Base-by-base conservation (phyloP, 1,139 yeast species). In the Ogataea hybrid region DNA sequence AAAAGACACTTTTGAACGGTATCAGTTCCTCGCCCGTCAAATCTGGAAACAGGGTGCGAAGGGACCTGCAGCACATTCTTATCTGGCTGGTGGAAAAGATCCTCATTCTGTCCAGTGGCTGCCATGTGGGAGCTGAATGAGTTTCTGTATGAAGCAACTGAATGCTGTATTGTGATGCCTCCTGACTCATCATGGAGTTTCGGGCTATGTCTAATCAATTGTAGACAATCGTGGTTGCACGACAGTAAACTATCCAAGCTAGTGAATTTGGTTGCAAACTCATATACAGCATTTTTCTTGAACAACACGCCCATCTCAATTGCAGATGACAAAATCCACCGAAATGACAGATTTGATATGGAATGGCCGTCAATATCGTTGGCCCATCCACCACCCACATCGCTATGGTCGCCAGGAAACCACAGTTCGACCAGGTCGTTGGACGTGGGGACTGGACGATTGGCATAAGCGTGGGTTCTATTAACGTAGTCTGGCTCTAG, bases 371-470 rank as follows among this genome's bases (percentile, higher is more conserved):
- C 53, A 3, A 52, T 43, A 50, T 73, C 76, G 3, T 68, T 60
- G 1, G 64, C 58, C 78, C 81, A 77, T 4, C 84, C 83, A 3
- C 86, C 86, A 2, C 87, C 86, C 46, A 77, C 62, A 57, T 81
- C 86, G 3, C 81, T 69, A 58, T 81, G 87, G 54, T 77, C 77
- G 1, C 87, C 87, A 1, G 84, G 76, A 53, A 81, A 81, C 80
- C 81, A 80, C 37, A 74, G 58, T 54, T 79, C 84, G 6, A 72
- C 52, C 16, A 76, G 51, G 53, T 77, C 82, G 22, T 34, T 43
- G 4, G 58, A 52, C 14, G 47, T 38, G 17, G 43, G 37, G 10
- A 37, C 17, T 2, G 32, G 23, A 2, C 38, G 28, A 3, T 41
- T 37, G 6, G 43, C 41, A 18, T 39, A 37, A 4, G 42, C 43